Conservation (phyloP, 129 eudicot species). For the Flaveria linearis region DNA sequence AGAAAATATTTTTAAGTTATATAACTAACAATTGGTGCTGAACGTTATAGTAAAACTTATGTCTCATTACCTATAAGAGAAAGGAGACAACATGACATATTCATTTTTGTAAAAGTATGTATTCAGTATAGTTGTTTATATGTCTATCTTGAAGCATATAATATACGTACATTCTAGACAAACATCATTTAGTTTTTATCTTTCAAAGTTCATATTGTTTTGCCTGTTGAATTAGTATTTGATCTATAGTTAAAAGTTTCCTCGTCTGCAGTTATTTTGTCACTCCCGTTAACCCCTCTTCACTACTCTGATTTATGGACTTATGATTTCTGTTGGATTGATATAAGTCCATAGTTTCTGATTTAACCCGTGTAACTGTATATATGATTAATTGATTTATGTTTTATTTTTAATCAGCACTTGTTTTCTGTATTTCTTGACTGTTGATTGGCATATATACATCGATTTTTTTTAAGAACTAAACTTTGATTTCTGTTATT, state of each 20-base stretch:
- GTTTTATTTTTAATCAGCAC: neutral
- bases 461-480: neutral
- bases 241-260: neutral
- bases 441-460: neutral
- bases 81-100: neutral
- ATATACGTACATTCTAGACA: too few relatives aligned
- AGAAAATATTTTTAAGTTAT: neutral
- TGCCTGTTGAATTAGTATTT: neutral
- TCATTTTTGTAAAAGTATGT: neutral
- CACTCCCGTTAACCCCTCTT: too few relatives aligned
- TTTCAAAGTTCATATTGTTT: neutral
- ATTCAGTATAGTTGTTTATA: too few relatives aligned
- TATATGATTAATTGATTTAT: neutral
- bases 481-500: neutral
- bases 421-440: neutral
- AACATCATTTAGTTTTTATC: too few relatives aligned
- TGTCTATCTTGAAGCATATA: too few relatives aligned
- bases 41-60: neutral
- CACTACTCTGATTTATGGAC: neutral
- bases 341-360: neutral
- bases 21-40: neutral
- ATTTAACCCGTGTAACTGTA: neutral
- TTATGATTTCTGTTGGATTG: neutral
- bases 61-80: conserved; percentile 1
- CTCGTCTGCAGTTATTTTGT: neutral